Base-by-base conservation (phyloP, 371 early-diverging fungal genomes). In the Saksenaea vasiformis region DNA sequence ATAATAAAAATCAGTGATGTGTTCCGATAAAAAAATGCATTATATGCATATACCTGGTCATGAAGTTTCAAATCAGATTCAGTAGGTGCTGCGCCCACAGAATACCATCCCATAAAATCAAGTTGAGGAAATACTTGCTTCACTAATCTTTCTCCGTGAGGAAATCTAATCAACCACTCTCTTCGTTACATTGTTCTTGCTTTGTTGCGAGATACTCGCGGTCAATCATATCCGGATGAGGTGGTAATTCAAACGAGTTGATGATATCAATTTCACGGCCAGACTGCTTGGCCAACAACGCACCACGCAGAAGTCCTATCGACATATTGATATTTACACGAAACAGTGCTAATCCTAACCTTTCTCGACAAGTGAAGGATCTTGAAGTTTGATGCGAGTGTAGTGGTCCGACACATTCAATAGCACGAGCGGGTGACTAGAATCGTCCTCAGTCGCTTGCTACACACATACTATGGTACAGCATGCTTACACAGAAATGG, bases 21-120 rank as follows among this genome's bases (percentile, higher is more conserved):
- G 9, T 22, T 47, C 11, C 22, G 3, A 27, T 3, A 31, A 4
- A 27, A 27, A 10, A 10, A 31, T 31, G 31, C 31, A 7, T 19
- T 13, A 37, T 15, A 36, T 15, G 47, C 36, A 27, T 26, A 54
- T 77, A 89, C 91, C 80, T 92, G 93, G 55, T 90, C 84, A 71
- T 93, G 92, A 15, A 92, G 73, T 44, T 85, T 79, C 28, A 93
- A 70, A 43, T 93, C 92, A 7, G 73, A 35, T 53, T 78, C 75
- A 3, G 88, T 79, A 17, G 91, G 92, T 8, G 66, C 66, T 1
- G 76, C 51, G 11, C 93, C 93, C 19, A 90, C 74, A 3, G 90
- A 74, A 60, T 95, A 95, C 95, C 95, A 95, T 1, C 95, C 95
- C 66, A 95, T 80, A 57, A 93, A 85, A 57, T 95, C 95, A 43